Base-by-base conservation (phyloP, 2,329 filamentous ascomycete genomes). In the Fusarium cyanostomum region DNA sequence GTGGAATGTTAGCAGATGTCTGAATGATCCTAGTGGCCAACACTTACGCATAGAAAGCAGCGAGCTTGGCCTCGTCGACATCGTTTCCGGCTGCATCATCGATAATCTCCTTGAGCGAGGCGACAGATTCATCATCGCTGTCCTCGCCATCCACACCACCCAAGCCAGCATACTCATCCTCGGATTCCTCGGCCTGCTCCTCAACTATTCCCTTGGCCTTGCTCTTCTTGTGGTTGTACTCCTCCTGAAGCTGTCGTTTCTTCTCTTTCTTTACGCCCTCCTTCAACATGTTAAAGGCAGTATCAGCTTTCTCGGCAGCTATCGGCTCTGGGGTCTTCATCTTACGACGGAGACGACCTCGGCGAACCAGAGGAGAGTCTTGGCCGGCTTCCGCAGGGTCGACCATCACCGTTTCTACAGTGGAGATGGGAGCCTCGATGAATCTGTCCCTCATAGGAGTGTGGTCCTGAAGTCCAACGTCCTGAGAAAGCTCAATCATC, bases 151-250 rank as follows among this genome's bases (percentile, higher is more conserved):
- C 94, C 10, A 82, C 90, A 62, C 95, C 95, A 67, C 95, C 95
- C 9, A 99, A 82, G 5, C 95, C 95, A 34, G 94, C 94, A 74
- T 98, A 99, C 76, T 99, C 95, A 74, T 99, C 95, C 73, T 99
- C 96, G 0, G 95, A 99, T 78, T 99, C 95, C 70, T 97, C 92
- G 59, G 95, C 94, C 73, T 96, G 93, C 67, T 97, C 95, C 66
- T 98, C 87, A 33, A 99, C 84, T 84, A 97, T 91, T 21, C 90
- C 89, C 71, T 89, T 93, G 1, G 94, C 94, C 73, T 91, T 89
- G 78, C 92, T 96, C 74, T 90, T 94, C 77, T 92, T 94, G 76
- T 90, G 92, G 78, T 97, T 86, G 69, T 93, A 96, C 1, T 82
- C 80, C 13, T 84, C 81, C n/a, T 74, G 72, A 8, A 72, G 71